phyloP scores from a whole-genome alignment of 1,284 basidiomycete species.

The Cryptococcus deneoformans region DNA sequence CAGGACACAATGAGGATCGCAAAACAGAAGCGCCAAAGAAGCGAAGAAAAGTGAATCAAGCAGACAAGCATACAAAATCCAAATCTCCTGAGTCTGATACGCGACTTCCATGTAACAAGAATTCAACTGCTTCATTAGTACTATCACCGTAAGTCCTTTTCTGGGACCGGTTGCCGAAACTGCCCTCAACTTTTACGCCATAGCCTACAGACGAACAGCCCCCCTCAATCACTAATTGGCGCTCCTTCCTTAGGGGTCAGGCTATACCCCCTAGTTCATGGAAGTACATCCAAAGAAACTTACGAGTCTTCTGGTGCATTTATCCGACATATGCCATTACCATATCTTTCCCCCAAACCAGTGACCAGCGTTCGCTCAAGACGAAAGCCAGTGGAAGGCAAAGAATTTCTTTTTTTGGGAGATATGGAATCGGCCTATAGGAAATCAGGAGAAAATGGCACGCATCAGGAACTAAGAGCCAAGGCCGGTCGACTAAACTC shows the following conservation, averaged over 20 bases:
- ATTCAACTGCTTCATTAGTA: no score
- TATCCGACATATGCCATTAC: slow-evolving; percentile 33
- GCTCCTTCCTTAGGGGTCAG: slow-evolving; percentile 5
- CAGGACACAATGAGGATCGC: no score
- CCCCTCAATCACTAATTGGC: no score
- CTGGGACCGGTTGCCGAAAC: no score
- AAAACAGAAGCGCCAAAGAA: no score
- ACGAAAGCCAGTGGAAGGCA: slow-evolving; percentile 1
- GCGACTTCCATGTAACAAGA: no score
- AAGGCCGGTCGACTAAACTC: slow-evolving; percentile 22
- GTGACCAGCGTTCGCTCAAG: neutral
- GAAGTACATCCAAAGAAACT: slow-evolving; percentile 37
- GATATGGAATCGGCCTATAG: slow-evolving; percentile 40
- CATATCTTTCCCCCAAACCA: slow-evolving; percentile 3
- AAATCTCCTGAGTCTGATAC: no score
- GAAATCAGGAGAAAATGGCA: slow-evolving; percentile 15
- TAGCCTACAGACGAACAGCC: no score
- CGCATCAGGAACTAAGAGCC: slow-evolving; percentile 13
- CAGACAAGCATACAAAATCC: no score
- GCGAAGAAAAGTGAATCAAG: no score
- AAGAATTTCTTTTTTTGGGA: slow-evolving; percentile 49
- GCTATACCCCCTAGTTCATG: slow-evolving; percentile 43
- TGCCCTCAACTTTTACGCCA: no score
- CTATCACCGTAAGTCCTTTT: no score
- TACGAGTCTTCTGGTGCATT: slow-evolving; percentile 48